Evolutionary conservation across 345 rosid genomes (phyloP), one percentile per base, ranked within the genome.

Genomic region (Citrus reticulata): DNA sequence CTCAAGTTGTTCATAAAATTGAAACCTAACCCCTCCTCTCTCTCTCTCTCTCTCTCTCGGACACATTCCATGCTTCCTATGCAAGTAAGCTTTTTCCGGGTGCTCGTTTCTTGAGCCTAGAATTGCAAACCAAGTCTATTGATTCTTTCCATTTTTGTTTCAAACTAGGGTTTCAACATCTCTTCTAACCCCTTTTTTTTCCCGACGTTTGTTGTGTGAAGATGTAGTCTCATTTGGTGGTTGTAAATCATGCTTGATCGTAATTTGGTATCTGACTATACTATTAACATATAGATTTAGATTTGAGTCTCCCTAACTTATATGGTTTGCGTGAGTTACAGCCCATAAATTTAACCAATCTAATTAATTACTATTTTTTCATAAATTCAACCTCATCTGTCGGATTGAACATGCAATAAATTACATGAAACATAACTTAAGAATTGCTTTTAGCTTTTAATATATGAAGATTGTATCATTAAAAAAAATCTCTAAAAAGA

Each of bases 331-430:
- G 11, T 9, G 8, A 39, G 42, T 8, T 39, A 39, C 11, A 9
- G 42, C 11, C 0, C 42, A 9, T 39, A 11, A 39, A 39, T 39
- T 39, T 39, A 39, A 39, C 2, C 10, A 9, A 39, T 9, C 42
- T 9, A 39, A 39, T 7, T 9, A 9, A 9, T 39, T 39, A 39
- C 0, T 39, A 39, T 9, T 9, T 39, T 39, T 39, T 2, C 42
- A 9, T 39, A 39, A 9, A 37, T 37, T 37, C 40, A 37, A 37
- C 40, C 9, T 37, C 9, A 37, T 37, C 0, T 8, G 0, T 37
- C 0, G 2, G 9, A 37, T 7, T 7, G 0, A 37, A 37, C 9
- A 7, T 1, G 0, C 2, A 7, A 0, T 37, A 37, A 37, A 37
- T 37, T 7, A 37, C 0, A 7, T 37, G 40, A 37, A 37, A 35